Evolutionary conservation across 1,284 basidiomycete species (phyloP).

Genomic region (Veloporphyrellus conicus): DNA sequence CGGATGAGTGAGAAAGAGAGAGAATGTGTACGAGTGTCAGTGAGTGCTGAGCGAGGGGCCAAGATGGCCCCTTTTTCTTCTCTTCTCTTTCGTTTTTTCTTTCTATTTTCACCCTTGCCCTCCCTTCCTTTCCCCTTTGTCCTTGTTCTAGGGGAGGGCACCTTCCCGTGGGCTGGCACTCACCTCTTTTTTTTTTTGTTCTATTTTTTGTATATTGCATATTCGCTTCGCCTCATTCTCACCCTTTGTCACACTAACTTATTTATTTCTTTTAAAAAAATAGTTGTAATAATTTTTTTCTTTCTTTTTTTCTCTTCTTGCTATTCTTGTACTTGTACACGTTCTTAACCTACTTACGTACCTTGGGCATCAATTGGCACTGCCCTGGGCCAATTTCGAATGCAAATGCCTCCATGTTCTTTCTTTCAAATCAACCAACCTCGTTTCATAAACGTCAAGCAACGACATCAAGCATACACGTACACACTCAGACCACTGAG

Average conservation of each 20-base stretch:
- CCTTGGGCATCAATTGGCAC: no score
- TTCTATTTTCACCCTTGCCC: neutral
- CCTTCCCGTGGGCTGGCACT: neutral
- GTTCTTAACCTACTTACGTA: neutral
- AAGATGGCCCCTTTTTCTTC: neutral
- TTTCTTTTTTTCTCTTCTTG: neutral
- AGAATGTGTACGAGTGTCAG: neutral
- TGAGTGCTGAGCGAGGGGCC: neutral
- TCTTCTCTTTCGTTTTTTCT: neutral
- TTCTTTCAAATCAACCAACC: no score
- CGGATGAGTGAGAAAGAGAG: constrained; percentile 22
- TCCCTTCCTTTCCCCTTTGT: neutral
- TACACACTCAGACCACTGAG: no score
- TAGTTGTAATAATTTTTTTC: neutral
- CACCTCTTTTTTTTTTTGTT: neutral
- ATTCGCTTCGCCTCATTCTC: neutral
- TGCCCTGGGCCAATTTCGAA: no score
- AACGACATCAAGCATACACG: no score
- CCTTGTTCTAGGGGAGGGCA: neutral
- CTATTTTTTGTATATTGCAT: neutral
- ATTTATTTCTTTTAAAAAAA: constrained; percentile 19
- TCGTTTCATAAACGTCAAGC: no score
- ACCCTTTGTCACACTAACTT: neutral
- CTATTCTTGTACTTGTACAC: constrained; percentile 1
- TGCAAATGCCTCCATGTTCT: no score